Evolutionary conservation across 2,329 filamentous ascomycete genomes (phyloP).

Genomic region (Lachnellula hyalina): DNA sequence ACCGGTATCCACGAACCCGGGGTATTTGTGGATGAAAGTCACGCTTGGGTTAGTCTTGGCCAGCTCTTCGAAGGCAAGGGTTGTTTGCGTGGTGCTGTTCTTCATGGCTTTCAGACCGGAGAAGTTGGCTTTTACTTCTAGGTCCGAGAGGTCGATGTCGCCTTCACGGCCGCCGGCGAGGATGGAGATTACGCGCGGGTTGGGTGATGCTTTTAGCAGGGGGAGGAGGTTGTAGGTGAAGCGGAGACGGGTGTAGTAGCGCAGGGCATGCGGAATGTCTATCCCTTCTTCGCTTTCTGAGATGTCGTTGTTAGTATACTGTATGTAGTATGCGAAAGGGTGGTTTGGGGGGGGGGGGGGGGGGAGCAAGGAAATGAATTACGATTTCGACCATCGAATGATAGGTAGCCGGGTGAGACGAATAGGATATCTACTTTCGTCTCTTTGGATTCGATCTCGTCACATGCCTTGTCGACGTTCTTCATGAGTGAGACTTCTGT

Average conservation of each 20-base stretch:
- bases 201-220: slow-evolving; percentile 40
- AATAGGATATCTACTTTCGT: slow-evolving; percentile 43
- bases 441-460: slow-evolving; percentile 40
- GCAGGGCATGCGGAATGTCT: slow-evolving; percentile 44
- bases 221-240: slow-evolving; percentile 54
- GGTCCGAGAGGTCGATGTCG: slow-evolving; percentile 42
- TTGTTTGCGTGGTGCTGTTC: slow-evolving; percentile 46
- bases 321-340: background rate
- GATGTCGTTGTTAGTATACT: slow-evolving; percentile 15
- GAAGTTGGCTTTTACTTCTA: slow-evolving; percentile 31
- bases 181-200: slow-evolving; percentile 49
- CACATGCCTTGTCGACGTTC: slow-evolving; percentile 45
- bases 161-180: slow-evolving; percentile 48
- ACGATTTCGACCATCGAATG: slow-evolving; percentile 26
- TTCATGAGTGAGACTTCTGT: slow-evolving; percentile 45
- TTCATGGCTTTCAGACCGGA: slow-evolving; percentile 37
- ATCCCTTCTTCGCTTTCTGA: slow-evolving; percentile 53
- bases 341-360: background rate
- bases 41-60: slow-evolving; percentile 40
- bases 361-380: background rate
- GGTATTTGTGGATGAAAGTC: slow-evolving; percentile 37
- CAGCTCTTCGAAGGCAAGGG: slow-evolving; percentile 45
- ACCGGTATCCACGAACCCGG: slow-evolving; percentile 35
- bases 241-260: slow-evolving; percentile 53
- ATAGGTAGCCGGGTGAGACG: slow-evolving; percentile 37